Evolutionary conservation across 2,329 filamentous ascomycete genomes (phyloP).

Genomic region (Penicillium sp.): DNA sequence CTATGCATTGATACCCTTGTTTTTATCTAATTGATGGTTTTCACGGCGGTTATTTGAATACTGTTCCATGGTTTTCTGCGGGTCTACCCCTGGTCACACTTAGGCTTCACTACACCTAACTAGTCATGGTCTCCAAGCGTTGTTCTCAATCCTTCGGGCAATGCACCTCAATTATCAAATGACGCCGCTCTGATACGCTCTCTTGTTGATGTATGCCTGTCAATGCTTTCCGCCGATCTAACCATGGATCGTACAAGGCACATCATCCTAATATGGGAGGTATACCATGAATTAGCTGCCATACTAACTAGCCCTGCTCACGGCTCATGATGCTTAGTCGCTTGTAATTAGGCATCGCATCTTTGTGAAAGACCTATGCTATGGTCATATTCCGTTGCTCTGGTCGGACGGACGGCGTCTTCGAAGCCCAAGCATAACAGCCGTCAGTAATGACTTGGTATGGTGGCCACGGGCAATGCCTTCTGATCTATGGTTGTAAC

Average conservation of each 20-base stretch:
- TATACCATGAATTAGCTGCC: not conserved
- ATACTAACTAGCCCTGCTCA: not conserved
- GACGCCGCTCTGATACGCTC: not conserved
- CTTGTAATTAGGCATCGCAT: not conserved
- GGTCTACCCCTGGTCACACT: not conserved
- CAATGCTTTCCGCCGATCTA: not conserved
- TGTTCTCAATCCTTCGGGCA: not conserved
- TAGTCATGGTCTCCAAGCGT: not conserved
- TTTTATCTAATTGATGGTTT: conserved; percentile 15
- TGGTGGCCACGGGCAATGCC: not conserved
- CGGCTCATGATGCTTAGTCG: not conserved
- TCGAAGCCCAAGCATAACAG: not conserved
- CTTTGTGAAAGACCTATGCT: not conserved
- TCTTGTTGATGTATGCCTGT: not conserved
- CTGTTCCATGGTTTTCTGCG: not conserved
- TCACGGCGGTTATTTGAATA: not conserved
- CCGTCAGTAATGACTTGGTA: not conserved
- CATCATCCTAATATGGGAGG: not conserved
- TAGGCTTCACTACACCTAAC: not conserved
- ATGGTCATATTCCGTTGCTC: not conserved
- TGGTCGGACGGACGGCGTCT: not conserved
- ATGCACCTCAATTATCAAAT: not conserved
- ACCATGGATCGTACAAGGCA: not conserved
- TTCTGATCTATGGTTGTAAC: not conserved
- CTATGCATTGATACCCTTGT: conserved; percentile 32